Evolutionary conservation across 805 yeast genomes (phyloP), one percentile per base, ranked within the genome.

Genomic region (Cyberlindnera sargentensis): DNA sequence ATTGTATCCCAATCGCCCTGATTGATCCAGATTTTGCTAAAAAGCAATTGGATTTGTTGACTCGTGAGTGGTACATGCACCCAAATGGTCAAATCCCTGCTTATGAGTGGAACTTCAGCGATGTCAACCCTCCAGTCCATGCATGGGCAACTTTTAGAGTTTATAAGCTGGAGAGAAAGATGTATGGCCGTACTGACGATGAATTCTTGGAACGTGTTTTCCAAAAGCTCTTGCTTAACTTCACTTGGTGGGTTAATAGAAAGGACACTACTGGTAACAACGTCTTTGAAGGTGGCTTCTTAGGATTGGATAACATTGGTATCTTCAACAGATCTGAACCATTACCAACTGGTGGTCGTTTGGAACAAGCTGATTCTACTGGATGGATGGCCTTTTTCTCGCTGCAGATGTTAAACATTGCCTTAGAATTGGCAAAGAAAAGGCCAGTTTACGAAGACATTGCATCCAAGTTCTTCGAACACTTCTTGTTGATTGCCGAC

Each of bases 21-120:
- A 79, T 89, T 57, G 97, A 89, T 62, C 95, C 96, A 2, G 87
- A 77, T 43, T 89, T 86, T 67, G 95, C 96, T 31, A 89, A 89
- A 63, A 82, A 78, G 54, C 96, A 89, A 66, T 73, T 89, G 53
- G 95, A 84, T 60, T 68, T 89, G 45, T 68, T 89, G 61, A 83
- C 95, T 29, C 75, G 96, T 58, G 97, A 89, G 65, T 89, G 96
- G 96, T 89, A 89, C 61, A 87, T 88, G 95, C 96, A 91, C 61
- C 96, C 96, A 37, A 89, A 89, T 61, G 97, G 97, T n/a, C 96
- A 90, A 64, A 78, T 88, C 50, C 96, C 97, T 0, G 96, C 96
- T 10, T 89, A 89, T 62, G 97, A 89, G 65, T 89, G 97, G 97
- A 89, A 90, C 62, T 89, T 89, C 57, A 71, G 84, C 48, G 97